These are phyloP conservation scores for Diaporthe eres DNA, from an alignment of 2,329 filamentous ascomycete species.

Conservation along the genomic window DNA sequence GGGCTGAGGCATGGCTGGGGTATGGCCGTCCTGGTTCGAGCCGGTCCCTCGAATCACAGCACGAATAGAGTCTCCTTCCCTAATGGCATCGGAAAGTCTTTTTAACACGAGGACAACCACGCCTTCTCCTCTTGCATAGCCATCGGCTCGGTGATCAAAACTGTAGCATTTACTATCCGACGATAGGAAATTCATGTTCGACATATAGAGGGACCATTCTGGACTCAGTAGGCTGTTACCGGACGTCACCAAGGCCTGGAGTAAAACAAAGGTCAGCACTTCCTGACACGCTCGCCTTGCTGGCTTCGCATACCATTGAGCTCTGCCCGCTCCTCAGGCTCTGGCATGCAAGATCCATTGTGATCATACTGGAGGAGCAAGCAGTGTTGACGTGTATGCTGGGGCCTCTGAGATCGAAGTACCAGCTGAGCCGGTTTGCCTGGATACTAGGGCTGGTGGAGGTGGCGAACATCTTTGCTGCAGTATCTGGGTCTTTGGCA, in stretches of 20 bases:
- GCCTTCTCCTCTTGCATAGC: conserved; percentile 63
- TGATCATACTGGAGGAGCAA: conserved; percentile 48
- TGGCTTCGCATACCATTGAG: conserved; percentile 7
- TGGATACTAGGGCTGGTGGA: conserved; percentile 49
- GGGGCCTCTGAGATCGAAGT: conserved; percentile 54
- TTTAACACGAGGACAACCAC: conserved; percentile 59
- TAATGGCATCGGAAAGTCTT: conserved; percentile 56
- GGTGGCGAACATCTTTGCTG: background rate
- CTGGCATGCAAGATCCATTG: conserved; percentile 30
- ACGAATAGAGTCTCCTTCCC: conserved; percentile 56
- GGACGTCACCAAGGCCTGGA: background rate
- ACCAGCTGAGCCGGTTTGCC: conserved; percentile 59
- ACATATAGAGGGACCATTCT: conserved; percentile 39
- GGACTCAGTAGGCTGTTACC: conserved; percentile 44
- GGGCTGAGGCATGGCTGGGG: conserved; percentile 57
- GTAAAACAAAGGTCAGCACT: background rate
- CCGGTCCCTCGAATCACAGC: conserved; percentile 52
- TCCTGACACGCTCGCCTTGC: background rate
- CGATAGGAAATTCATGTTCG: conserved; percentile 44
- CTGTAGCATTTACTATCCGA: conserved; percentile 46
- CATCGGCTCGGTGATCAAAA: conserved; percentile 58
- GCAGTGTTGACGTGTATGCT: conserved; percentile 56
- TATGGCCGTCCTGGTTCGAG: conserved; percentile 56
- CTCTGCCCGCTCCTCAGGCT: conserved; percentile 3
- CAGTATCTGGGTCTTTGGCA: conserved; percentile 44